A percentile compares a stretch with the other conserved stretches of the same genome.
Evolutionary conservation across 306 rosid genomes (phyloP).

Genomic region (Malus orientalis): DNA sequence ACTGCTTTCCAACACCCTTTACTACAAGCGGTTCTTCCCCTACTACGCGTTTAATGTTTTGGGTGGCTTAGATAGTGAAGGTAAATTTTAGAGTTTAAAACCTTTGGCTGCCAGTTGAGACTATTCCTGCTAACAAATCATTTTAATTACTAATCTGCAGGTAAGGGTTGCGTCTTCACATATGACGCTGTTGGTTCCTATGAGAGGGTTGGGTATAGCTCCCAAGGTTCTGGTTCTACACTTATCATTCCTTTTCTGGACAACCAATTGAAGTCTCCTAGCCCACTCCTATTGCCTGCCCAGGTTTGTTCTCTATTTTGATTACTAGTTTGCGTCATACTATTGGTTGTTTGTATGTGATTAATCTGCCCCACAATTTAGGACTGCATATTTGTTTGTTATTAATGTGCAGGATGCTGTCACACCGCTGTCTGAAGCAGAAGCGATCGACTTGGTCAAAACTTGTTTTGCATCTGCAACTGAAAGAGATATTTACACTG

Average conservation of each 20-base stretch:
- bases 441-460: conserved; percentile 80
- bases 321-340: background rate
- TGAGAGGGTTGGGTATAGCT: conserved; percentile 93
- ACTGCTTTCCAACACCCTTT: conserved; percentile 87
- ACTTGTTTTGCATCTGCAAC: conserved; percentile 90
- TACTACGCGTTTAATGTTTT: conserved; percentile 90
- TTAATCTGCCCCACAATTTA: background rate
- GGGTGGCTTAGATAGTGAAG: conserved; percentile 96
- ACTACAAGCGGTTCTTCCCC: conserved; percentile 95
- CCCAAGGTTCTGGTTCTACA: conserved; percentile 97
- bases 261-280: conserved; percentile 87
- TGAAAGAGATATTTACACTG: conserved; percentile 96
- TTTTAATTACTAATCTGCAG: conserved; percentile 24
- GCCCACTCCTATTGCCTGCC: conserved; percentile 84
- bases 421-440: conserved; percentile 81
- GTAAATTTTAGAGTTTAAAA: conserved; percentile 29
- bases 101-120: conserved; percentile 5
- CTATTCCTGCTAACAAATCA: background rate
- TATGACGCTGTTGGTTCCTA: conserved; percentile 99
- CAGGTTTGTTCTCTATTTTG: conserved; percentile 32
- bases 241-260: conserved; percentile 86
- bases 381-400: background rate
- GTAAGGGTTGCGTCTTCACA: conserved; percentile 98
- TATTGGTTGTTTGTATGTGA: background rate
- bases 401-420: conserved; percentile 64